phyloP scores from a whole-genome alignment of 257 asterid genomes.

The Solanum peruvianum region DNA sequence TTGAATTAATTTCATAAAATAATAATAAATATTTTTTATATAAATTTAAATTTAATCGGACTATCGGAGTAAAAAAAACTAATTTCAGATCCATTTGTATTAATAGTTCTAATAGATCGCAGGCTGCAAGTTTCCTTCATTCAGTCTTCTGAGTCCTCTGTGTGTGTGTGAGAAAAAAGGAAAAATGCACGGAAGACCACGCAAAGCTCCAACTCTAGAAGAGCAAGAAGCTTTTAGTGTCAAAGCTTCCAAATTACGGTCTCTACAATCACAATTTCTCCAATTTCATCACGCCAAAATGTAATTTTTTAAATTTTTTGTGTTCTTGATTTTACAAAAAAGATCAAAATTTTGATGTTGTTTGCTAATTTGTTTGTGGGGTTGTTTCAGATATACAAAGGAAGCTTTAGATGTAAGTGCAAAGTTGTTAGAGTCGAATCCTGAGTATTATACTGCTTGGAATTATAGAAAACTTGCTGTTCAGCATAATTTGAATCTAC shows the following conservation, averaged over 20 bases:
- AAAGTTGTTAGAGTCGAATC: conserved; percentile 61
- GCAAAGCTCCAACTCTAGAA: conserved; percentile 48
- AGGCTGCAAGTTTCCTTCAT: neutral
- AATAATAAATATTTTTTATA: too few species aligned
- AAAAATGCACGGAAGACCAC: conserved; percentile 78
- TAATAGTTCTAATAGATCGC: neutral
- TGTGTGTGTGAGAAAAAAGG: neutral
- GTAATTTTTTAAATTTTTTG: neutral
- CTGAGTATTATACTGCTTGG: conserved; percentile 91
- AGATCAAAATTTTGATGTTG: neutral
- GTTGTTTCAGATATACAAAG: conserved; percentile 50
- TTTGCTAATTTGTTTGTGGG: neutral
- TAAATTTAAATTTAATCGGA: fast-evolving
- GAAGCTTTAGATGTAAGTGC: conserved; percentile 74
- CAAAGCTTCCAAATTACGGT: conserved; percentile 62
- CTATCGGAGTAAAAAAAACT: fast-evolving
- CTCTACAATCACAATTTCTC: conserved; percentile 74
- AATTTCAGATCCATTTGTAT: neutral
- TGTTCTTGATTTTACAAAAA: neutral
- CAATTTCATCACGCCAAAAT: conserved; percentile 58
- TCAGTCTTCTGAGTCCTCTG: neutral
- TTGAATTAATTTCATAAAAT: too few species aligned
- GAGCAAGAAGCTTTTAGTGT: conserved; percentile 44
- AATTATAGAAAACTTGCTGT: conserved; percentile 82
- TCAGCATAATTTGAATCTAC: conserved; percentile 29